Evolutionary conservation across 164 flowering plant species (phyloP).

Genomic region (Chimonanthus praecox): DNA sequence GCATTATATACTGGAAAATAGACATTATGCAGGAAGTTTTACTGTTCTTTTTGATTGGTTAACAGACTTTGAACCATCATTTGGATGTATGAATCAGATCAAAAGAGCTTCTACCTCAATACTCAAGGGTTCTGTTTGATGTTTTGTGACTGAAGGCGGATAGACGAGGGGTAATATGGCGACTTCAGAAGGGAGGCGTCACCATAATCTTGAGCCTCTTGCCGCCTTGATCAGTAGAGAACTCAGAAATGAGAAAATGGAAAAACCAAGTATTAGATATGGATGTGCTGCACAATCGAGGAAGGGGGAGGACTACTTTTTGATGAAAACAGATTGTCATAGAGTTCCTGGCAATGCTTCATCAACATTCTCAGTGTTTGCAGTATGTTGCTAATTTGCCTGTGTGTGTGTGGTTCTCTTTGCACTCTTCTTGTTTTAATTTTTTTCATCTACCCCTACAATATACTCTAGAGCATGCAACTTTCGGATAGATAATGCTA

Average conservation of each 20-base stretch:
- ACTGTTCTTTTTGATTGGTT: background rate
- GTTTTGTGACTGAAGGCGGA: background rate
- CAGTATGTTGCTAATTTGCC: constrained; percentile 7
- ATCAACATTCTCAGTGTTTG: constrained; percentile 16
- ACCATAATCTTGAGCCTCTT: constrained; percentile 21
- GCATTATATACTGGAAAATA: background rate
- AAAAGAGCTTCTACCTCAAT: background rate
- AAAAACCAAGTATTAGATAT: constrained; percentile 17
- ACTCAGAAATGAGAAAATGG: constrained; percentile 19
- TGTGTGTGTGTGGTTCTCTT: background rate
- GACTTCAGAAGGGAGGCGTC: constrained; percentile 9
- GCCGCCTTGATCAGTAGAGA: constrained; percentile 23
- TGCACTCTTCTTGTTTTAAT: too few relatives aligned
- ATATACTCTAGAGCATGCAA: too few relatives aligned
- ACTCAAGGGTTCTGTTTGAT: background rate
- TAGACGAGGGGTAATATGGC: constrained; percentile 7
- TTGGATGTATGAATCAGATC: background rate
- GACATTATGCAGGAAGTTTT: background rate
- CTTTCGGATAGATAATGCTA: too few relatives aligned
- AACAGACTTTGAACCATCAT: background rate
- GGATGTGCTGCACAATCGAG: constrained; percentile 23
- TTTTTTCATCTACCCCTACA: too few relatives aligned
- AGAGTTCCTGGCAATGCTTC: constrained; percentile 17
- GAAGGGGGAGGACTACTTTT: constrained; percentile 23
- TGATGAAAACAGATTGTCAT: constrained; percentile 18